These are phyloP conservation scores for Castanea sativa DNA, from an alignment of 306 rosid genomes.

Conservation along the genomic window DNA sequence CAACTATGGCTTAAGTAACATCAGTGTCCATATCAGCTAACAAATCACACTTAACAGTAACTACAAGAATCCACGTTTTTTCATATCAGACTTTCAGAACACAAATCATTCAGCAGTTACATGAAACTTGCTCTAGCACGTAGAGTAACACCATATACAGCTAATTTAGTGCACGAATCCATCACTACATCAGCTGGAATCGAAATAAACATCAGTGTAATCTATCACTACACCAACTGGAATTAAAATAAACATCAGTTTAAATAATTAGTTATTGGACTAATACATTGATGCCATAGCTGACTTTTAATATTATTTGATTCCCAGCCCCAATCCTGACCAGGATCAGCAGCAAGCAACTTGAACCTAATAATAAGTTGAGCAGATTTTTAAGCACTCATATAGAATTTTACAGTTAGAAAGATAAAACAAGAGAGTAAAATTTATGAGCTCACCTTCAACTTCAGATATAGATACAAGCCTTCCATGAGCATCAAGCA, in stretches of 20 bases:
- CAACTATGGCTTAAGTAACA: neutral
- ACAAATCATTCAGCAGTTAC: neutral
- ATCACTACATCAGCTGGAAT: neutral
- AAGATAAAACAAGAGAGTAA: slow-evolving; percentile 5
- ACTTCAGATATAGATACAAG: slow-evolving; percentile 90
- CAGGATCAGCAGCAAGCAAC: neutral
- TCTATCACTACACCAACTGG: neutral
- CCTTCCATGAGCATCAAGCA: slow-evolving; percentile 76
- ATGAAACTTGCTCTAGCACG: neutral
- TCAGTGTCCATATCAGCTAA: neutral
- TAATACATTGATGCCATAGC: neutral
- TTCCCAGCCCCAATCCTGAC: neutral
- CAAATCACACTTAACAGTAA: neutral
- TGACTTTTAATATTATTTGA: neutral
- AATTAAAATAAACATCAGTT: neutral
- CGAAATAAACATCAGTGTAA: neutral
- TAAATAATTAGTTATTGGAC: neutral
- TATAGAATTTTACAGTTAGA: slow-evolving; percentile 7
- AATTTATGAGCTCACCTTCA: slow-evolving; percentile 59
- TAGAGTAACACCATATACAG: neutral
- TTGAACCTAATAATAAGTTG: slow-evolving; percentile 2
- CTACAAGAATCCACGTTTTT: neutral
- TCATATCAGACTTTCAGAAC: neutral
- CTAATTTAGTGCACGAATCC: neutral
- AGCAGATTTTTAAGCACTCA: neutral